These are phyloP conservation scores for Mucor circinelloides DNA, from an alignment of 371 early-diverging fungal genomes.

Conservation along the genomic window DNA sequence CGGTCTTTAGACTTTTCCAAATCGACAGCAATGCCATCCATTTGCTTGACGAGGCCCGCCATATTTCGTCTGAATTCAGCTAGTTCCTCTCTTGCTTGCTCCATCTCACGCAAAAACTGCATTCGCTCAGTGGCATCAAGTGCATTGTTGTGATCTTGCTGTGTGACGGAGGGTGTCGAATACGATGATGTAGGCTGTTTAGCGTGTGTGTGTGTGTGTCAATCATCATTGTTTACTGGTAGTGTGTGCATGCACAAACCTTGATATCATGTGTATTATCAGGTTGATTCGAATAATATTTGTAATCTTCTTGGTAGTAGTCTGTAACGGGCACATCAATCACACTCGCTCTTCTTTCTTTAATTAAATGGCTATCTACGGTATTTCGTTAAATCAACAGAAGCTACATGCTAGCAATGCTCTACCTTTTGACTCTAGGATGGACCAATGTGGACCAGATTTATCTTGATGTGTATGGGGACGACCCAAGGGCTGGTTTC, in stretches of 20 bases:
- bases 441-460: background rate
- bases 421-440: constrained; percentile 2
- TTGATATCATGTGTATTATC: constrained; percentile 3
- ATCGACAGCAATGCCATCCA: constrained; percentile 60
- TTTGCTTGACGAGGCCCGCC: constrained; percentile 55
- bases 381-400: background rate
- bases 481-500: constrained; percentile 17
- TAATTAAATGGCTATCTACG: background rate
- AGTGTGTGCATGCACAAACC: background rate
- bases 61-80: constrained; percentile 57
- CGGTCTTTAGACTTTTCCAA: constrained; percentile 45
- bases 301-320: constrained; percentile 4
- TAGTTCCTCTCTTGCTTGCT: constrained; percentile 54
- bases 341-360: constrained; percentile 15
- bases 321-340: background rate
- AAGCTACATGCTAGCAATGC: background rate
- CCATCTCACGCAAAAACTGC: constrained; percentile 40
- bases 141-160: background rate
- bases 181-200: constrained; percentile 15
- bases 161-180: constrained; percentile 21
- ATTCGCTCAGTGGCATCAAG: constrained; percentile 24
- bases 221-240: background rate
- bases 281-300: background rate
- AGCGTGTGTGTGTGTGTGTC: background rate
- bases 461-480: constrained; percentile 3